Evolutionary conservation across 1,284 basidiomycete species (phyloP), one percentile per base, ranked within the genome.

Genomic region (Leucocoprinus gongylophorus): DNA sequence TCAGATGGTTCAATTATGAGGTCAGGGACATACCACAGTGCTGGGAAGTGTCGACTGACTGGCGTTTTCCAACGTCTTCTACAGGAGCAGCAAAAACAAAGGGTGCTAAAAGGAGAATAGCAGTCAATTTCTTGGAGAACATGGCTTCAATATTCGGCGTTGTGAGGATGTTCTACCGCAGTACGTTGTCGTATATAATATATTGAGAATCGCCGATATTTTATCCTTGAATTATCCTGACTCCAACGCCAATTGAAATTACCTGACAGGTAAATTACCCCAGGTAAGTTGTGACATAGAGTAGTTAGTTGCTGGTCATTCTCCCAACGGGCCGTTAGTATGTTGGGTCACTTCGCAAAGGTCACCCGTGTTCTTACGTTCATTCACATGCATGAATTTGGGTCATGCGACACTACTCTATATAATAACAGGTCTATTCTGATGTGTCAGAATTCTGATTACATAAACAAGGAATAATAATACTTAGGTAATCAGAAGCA

Each of bases 1-100:
- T 26, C 6, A 26, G 23, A 6, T 12, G 7, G 2, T 21, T 32
- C 49, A n/a, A 23, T 5, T 15, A 23, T 23, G 38, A 18, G 5
- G 12, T 42, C 10, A 17, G 17, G 15, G 5, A 30, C 56, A 48
- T 53, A 65, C 67, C 70, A 35, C 70, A 71, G 56, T 70, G 65
- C 8, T 54, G 55, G 5, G 61, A 60, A 2, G 66, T 69, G 46
- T 69, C 64, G 33, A 70, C 58, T 8, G 61, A 49, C 40, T 64
- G 62, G 30, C 66, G 57, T 40, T 52, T 61, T 37, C 59, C 61
- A 15, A 66, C 35, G 21, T 63, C 62, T 23, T 51, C 54, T 26
- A 61, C 51, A 4, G 68, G 68, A 23, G 67, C 65, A 9, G 67
- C 62, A 18, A 58, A 47, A 35, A 58, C 58, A 41, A 66, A 60